phyloP scores from a whole-genome alignment of 2,329 filamentous ascomycete genomes.

The Pseudogymnoascus sp. region DNA sequence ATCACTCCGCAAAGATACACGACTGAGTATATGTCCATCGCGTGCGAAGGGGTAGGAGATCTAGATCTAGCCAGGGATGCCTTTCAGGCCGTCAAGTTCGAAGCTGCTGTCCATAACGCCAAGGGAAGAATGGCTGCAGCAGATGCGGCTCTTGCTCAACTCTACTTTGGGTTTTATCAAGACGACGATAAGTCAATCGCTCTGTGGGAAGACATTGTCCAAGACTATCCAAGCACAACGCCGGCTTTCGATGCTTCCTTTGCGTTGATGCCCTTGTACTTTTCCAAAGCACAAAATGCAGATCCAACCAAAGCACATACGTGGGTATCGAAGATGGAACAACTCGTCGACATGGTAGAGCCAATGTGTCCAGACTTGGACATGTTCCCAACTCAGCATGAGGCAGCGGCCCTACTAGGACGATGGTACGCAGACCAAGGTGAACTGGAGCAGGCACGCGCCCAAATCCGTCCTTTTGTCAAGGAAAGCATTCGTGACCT shows the following conservation, averaged over 20 bases:
- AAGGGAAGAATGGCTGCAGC: neutral
- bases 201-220: neutral
- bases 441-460: neutral
- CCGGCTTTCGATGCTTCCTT: neutral
- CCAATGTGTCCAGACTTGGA: neutral
- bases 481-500: neutral
- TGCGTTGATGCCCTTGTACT: neutral
- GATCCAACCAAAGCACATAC: neutral
- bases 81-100: neutral
- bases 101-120: neutral
- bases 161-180: neutral
- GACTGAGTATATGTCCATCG: neutral
- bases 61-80: neutral
- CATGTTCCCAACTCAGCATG: neutral
- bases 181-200: neutral
- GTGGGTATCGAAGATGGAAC: neutral
- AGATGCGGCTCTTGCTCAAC: neutral
- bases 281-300: neutral
- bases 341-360: neutral
- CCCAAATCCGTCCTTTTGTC: neutral
- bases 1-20: neutral
- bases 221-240: neutral
- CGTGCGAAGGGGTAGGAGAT: neutral
- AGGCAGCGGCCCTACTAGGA: neutral
- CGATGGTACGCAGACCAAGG: neutral